These are phyloP conservation scores for Erysimum cheiri DNA, from an alignment of 441 rosid genomes.

Conservation along the genomic window DNA sequence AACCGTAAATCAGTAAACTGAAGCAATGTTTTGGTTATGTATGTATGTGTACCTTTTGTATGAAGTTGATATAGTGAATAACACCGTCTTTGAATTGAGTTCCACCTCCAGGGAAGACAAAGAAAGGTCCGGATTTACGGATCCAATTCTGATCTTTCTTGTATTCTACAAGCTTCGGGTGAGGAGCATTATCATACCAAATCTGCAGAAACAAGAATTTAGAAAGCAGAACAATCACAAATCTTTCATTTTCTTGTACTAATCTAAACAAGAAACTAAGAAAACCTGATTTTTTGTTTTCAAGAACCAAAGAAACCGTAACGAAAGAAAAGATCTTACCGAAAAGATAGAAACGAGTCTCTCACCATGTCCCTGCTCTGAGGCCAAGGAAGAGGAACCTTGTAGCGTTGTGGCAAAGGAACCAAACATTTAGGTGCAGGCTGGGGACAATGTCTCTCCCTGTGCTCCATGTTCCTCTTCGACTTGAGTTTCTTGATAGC, in stretches of 20 bases:
- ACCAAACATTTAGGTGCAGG: slow-evolving; percentile 69
- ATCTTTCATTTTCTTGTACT: not conserved
- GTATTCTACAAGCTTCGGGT: slow-evolving; percentile 90
- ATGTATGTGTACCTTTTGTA: slow-evolving; percentile 56
- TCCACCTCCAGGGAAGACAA: slow-evolving; percentile 92
- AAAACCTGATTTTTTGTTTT: not conserved
- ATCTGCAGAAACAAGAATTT: slow-evolving; percentile 50
- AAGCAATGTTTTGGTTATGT: not conserved
- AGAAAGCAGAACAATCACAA: not conserved
- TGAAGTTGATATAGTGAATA: slow-evolving; percentile 59
- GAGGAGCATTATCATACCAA: slow-evolving; percentile 85
- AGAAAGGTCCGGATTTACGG: slow-evolving; percentile 65
- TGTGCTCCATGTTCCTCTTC: slow-evolving; percentile 81
- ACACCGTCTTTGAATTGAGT: slow-evolving; percentile 93
- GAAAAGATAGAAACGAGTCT: slow-evolving; percentile 53
- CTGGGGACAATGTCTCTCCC: slow-evolving; percentile 86
- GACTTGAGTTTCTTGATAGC: slow-evolving; percentile 68
- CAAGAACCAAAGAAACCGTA: slow-evolving; percentile 24
- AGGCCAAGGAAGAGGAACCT: slow-evolving; percentile 79
- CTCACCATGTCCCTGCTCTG: slow-evolving; percentile 98
- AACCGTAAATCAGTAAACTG: not conserved
- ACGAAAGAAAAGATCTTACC: slow-evolving; percentile 55
- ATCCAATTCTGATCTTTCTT: slow-evolving; percentile 95
- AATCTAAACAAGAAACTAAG: not conserved
- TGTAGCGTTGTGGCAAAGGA: slow-evolving; percentile 75